A percentile compares a stretch with the other conserved stretches of the same genome.
phyloP scores from a whole-genome alignment of 225 moss, liverwort and hornwort species.

The Climacium dendroides region DNA sequence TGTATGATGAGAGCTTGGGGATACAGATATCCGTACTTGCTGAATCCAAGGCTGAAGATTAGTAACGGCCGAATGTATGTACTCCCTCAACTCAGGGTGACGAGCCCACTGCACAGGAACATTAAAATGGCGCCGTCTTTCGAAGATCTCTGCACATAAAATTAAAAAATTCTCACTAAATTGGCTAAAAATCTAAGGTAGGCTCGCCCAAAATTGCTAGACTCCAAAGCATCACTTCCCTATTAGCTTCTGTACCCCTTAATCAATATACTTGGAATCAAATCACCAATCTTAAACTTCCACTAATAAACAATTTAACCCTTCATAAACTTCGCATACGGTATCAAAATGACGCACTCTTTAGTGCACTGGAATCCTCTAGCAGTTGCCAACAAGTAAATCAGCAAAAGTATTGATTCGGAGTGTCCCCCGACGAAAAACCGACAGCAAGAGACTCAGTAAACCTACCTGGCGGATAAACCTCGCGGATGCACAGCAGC shows the following conservation, averaged over 20 bases:
- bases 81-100: slow-evolving; percentile 78
- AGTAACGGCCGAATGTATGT: slow-evolving; percentile 57
- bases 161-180: neutral
- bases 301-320: no score
- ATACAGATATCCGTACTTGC: slow-evolving; percentile 28
- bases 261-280: neutral
- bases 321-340: neutral
- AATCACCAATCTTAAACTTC: neutral
- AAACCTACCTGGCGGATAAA: slow-evolving; percentile 60
- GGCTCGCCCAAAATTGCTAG: neutral
- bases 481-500: slow-evolving; percentile 50
- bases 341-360: neutral
- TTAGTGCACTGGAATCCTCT: neutral
- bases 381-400: neutral
- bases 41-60: slow-evolving; percentile 66
- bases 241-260: neutral
- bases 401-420: neutral
- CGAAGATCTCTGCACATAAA: slow-evolving; percentile 53
- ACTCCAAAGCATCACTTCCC: neutral
- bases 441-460: neutral
- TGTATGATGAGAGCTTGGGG: neutral
- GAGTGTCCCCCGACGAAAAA: neutral
- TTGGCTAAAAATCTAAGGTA: no score
- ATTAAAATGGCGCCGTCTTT: slow-evolving; percentile 69
- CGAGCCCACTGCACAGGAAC: slow-evolving; percentile 89